These are phyloP conservation scores for Spatholobus suberectus DNA, from an alignment of 306 rosid species.

Conservation along the genomic window DNA sequence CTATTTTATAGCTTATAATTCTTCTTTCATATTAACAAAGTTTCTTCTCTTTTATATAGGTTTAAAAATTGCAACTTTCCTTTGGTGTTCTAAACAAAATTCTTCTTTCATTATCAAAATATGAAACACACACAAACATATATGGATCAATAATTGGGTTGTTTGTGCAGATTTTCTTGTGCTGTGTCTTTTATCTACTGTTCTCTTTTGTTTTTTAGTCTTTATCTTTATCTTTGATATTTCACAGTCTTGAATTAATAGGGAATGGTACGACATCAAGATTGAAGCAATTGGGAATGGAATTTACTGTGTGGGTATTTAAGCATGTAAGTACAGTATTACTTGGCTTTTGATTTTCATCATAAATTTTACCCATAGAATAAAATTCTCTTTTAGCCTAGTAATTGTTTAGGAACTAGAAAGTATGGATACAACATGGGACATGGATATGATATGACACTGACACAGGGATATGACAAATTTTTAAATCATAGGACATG, in stretches of 20 bases:
- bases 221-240: constrained; percentile 24
- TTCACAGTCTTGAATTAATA: constrained; percentile 46
- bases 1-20: background rate
- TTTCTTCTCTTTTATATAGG: background rate
- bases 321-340: constrained; percentile 79
- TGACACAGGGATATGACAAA: background rate
- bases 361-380: background rate
- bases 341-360: constrained; percentile 36
- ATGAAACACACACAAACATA: background rate
- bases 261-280: constrained; percentile 87
- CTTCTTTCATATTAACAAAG: constrained; percentile 2
- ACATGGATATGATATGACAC: background rate
- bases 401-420: background rate
- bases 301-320: constrained; percentile 97
- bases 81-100: constrained; percentile 9
- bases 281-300: constrained; percentile 98
- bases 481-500: background rate
- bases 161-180: constrained; percentile 8
- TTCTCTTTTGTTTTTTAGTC: constrained; percentile 5
- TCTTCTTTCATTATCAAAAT: background rate
- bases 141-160: constrained; percentile 34
- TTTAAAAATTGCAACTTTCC: background rate
- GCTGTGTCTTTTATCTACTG: background rate
- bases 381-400: background rate
- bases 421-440: background rate